Conservation (phyloP, 805 yeast species). For the Teunomyces funiuensis region DNA sequence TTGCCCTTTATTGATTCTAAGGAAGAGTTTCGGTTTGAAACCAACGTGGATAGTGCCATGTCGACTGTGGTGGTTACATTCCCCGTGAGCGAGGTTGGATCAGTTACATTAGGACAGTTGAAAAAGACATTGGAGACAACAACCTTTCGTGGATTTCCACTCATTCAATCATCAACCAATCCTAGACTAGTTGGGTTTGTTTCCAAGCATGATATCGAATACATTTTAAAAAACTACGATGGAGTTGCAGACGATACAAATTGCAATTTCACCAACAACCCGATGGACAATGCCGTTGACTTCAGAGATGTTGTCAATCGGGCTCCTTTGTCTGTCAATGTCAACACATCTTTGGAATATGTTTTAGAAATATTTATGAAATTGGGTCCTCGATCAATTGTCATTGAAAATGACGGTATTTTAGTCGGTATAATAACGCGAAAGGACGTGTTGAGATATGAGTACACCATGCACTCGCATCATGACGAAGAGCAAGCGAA, state of each 20-base stretch:
- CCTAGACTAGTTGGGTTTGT: conserved; percentile 49
- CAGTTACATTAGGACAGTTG: conserved; percentile 32
- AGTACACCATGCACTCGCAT: conserved; percentile 32
- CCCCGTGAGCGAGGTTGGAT: conserved; percentile 29
- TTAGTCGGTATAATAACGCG: conserved; percentile 78
- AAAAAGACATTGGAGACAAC: conserved; percentile 33
- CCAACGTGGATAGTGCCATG: conserved; percentile 62
- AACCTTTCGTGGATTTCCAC: conserved; percentile 51
- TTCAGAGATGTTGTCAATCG: conserved; percentile 41
- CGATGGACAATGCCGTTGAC: conserved; percentile 10
- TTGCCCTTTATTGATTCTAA: conserved; percentile 76
- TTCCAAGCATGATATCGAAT: conserved; percentile 40
- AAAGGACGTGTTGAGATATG: conserved; percentile 76
- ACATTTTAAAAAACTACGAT: conserved; percentile 21
- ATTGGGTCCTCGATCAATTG: conserved; percentile 75
- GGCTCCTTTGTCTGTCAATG: conserved; percentile 62
- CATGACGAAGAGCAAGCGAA: conserved; percentile 15
- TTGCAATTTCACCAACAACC: conserved; percentile 17
- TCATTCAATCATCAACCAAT: conserved; percentile 39
- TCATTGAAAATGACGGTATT: conserved; percentile 61
- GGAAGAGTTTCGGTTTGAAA: conserved; percentile 58
- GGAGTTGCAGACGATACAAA: conserved; percentile 14
- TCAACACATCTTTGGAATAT: conserved; percentile 55
- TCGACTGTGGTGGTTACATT: conserved; percentile 38
- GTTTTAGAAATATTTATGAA: conserved; percentile 69